These are phyloP conservation scores for Trichoderma parareesei DNA, from an alignment of 495 filamentous ascomycete genomes.

Conservation along the genomic window DNA sequence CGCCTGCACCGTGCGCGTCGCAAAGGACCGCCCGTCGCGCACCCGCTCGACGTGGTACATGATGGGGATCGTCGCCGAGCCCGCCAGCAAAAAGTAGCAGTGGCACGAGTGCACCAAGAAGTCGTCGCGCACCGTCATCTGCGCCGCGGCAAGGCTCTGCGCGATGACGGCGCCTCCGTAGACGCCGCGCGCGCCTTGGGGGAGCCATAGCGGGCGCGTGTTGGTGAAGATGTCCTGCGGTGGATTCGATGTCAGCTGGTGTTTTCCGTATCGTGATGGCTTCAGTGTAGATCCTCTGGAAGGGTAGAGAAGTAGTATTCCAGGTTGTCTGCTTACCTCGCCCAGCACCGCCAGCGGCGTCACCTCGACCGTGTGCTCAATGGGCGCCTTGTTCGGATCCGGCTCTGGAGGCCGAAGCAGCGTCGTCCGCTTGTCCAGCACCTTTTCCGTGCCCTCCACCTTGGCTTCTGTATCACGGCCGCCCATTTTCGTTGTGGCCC, in stretches of 20 bases:
- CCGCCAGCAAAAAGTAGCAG: slow-evolving; percentile 96
- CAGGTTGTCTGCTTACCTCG: slow-evolving; percentile 44
- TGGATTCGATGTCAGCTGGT: not conserved
- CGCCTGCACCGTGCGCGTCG: slow-evolving; percentile 92
- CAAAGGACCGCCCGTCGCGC: slow-evolving; percentile 81
- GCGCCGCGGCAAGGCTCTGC: slow-evolving; percentile 81
- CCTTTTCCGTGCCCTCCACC: not conserved
- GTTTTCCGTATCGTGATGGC: slow-evolving; percentile 11
- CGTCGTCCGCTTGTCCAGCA: slow-evolving; percentile 37
- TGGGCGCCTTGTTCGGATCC: slow-evolving; percentile 63
- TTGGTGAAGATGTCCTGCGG: slow-evolving; percentile 84
- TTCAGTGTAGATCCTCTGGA: not conserved
- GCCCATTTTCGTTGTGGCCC: not conserved
- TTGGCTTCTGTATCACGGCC: not conserved
- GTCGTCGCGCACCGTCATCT: slow-evolving; percentile 68
- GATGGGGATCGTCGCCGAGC: slow-evolving; percentile 74
- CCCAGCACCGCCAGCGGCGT: slow-evolving; percentile 72
- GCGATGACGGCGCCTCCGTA: slow-evolving; percentile 92
- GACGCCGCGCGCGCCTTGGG: slow-evolving; percentile 81
- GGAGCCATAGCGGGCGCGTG: slow-evolving; percentile 81
- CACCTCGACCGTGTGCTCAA: slow-evolving; percentile 85
- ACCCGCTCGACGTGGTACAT: slow-evolving; percentile 88
- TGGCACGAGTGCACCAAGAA: slow-evolving; percentile 93
- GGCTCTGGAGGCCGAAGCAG: slow-evolving; percentile 67
- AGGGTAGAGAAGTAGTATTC: not conserved